These are phyloP conservation scores for Lomentospora prolificans DNA, from an alignment of 2,329 filamentous ascomycete genomes.

Conservation along the genomic window DNA sequence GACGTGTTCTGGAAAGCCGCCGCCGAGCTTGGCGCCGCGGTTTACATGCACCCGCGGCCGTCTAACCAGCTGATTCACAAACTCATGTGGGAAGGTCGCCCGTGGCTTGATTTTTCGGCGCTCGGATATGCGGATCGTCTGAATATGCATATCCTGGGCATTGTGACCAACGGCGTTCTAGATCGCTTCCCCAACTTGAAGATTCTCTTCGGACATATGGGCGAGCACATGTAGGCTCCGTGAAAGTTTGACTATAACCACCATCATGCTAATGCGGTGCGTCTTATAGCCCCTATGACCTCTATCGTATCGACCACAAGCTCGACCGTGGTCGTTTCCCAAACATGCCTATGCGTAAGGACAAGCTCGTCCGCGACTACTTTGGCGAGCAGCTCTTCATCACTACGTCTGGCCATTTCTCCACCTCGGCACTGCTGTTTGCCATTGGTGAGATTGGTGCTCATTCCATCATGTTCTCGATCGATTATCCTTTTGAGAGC, in stretches of 20 bases:
- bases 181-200: conserved; percentile 26
- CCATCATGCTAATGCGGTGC: background rate
- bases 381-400: background rate
- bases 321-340: background rate
- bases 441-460: conserved; percentile 3
- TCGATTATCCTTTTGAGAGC: conserved; percentile 5
- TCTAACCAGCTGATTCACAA: background rate
- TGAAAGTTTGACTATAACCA: too few relatives aligned
- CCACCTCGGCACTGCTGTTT: conserved; percentile 1
- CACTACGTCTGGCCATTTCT: conserved; percentile 2
- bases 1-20: conserved; percentile 22
- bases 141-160: conserved; percentile 20
- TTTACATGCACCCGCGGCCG: conserved; percentile 37
- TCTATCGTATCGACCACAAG: background rate
- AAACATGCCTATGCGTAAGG: conserved; percentile 1
- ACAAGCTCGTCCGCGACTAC: background rate
- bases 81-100: background rate
- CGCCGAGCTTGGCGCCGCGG: conserved; percentile 34
- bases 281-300: background rate
- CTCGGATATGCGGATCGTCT: background rate
- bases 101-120: conserved; percentile 1
- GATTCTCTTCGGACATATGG: conserved; percentile 29
- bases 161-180: conserved; percentile 25
- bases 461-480: background rate
- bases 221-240: conserved; percentile 18